Conservation (phyloP, 1,284 basidiomycete genomes). For the Melampsora abietis-canadensis region DNA sequence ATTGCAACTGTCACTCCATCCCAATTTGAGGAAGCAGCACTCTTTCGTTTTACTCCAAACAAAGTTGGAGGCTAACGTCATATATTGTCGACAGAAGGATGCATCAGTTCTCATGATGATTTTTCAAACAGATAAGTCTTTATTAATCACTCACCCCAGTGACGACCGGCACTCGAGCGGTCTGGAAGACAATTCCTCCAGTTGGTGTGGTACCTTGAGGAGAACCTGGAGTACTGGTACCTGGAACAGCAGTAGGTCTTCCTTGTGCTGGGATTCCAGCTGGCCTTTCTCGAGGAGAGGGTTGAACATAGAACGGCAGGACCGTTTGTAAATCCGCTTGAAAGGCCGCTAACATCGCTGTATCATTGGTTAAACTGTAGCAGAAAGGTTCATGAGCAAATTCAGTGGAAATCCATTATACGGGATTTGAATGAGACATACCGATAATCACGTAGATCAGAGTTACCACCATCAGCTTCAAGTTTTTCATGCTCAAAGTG, state of each 20-base stretch:
- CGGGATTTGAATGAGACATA: background rate
- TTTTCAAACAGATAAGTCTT: background rate
- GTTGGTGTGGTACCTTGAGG: slow-evolving; percentile 7
- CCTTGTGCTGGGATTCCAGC: slow-evolving; percentile 1
- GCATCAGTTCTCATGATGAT: too few species aligned
- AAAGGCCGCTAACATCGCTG: slow-evolving; percentile 19
- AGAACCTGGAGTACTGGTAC: background rate
- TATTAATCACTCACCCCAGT: slow-evolving; percentile 15
- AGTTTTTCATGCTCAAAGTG: slow-evolving; percentile 44
- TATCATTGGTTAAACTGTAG: slow-evolving; percentile 29
- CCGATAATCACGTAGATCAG: slow-evolving; percentile 30
- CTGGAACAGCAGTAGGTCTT: slow-evolving; percentile 5
- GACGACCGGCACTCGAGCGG: slow-evolving; percentile 15
- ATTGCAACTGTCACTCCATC: too few species aligned
- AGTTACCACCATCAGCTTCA: slow-evolving; percentile 30
- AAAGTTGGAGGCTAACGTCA: background rate
- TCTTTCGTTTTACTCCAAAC: too few species aligned
- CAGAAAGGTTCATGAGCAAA: background rate
- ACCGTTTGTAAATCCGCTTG: slow-evolving; percentile 7
- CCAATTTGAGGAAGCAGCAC: too few species aligned
- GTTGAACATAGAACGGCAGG: background rate
- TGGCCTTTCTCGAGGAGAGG: background rate
- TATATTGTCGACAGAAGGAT: too few species aligned
- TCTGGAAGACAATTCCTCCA: slow-evolving; percentile 33
- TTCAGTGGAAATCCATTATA: background rate